These are phyloP conservation scores for Taxillus chinensis DNA, from an alignment of 164 flowering plant species.

Conservation along the genomic window DNA sequence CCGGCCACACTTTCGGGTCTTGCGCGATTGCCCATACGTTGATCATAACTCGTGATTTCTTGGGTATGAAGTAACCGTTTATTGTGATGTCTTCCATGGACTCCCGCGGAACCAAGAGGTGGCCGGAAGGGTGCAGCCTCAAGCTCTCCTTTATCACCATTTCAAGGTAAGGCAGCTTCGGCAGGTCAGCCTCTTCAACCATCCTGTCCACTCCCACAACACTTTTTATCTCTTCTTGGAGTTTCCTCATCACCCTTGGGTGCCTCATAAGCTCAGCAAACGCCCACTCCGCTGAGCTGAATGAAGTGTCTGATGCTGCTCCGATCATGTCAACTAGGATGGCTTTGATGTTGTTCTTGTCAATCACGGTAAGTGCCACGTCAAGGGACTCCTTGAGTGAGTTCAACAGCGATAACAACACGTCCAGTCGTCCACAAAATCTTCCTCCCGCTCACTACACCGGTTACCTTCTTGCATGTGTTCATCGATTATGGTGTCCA, in stretches of 20 bases:
- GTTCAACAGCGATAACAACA: constrained; percentile 7
- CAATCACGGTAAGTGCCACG: not conserved
- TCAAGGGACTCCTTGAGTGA: not conserved
- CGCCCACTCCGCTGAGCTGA: not conserved
- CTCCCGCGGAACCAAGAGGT: constrained; percentile 23
- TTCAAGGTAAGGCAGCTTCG: constrained; percentile 15
- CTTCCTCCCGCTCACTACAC: not conserved
- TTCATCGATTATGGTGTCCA: constrained; percentile 15
- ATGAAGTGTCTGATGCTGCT: not conserved
- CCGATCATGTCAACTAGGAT: not conserved
- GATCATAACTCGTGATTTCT: constrained; percentile 17
- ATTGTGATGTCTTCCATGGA: constrained; percentile 15
- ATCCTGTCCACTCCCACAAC: constrained; percentile 11
- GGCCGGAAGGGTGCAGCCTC: constrained; percentile 25
- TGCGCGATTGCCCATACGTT: constrained; percentile 25
- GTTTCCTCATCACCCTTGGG: constrained; percentile 9
- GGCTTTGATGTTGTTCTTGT: constrained; percentile 1
- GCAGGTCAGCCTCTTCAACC: constrained; percentile 21
- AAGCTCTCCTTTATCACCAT: constrained; percentile 25
- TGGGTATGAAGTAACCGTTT: constrained; percentile 15
- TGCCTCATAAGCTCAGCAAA: not conserved
- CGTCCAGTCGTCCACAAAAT: constrained; percentile 14
- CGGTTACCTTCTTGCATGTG: constrained; percentile 2
- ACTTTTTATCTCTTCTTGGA: constrained; percentile 12
- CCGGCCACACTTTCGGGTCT: constrained; percentile 11